A percentile compares a stretch with the other conserved stretches of the same genome.
phyloP scores from a whole-genome alignment of 768 basidiomycete species.

The Chalciporus piperatus region DNA sequence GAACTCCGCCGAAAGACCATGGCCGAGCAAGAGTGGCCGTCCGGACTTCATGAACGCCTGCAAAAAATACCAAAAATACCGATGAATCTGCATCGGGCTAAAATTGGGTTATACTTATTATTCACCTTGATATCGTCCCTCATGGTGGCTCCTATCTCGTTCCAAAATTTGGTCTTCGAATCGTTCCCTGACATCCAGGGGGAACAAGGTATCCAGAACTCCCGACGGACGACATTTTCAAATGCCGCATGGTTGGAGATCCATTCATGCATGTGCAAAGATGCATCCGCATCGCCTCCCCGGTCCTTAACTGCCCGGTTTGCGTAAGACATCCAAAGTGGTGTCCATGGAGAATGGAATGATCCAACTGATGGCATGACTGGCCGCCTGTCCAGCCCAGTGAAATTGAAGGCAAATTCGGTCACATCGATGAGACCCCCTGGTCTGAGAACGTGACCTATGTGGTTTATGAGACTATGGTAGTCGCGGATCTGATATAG shows the following conservation, averaged over 20 bases:
- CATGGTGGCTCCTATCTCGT: conserved; percentile 44
- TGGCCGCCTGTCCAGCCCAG: conserved; percentile 47
- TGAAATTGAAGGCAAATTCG: conserved; percentile 70
- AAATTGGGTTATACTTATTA: not conserved
- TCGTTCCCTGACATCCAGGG: conserved; percentile 40
- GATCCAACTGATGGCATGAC: conserved; percentile 42
- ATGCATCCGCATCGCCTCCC: conserved; percentile 65
- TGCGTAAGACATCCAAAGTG: conserved; percentile 61
- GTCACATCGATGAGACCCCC: conserved; percentile 63
- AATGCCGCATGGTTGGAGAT: conserved; percentile 51
- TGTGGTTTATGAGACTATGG: conserved; percentile 59
- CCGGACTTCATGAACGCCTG: conserved; percentile 66
- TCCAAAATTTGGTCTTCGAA: conserved; percentile 32
- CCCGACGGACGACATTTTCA: conserved; percentile 54
- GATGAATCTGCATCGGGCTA: not conserved
- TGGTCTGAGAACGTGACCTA: conserved; percentile 63
- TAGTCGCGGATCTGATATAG: conserved; percentile 64
- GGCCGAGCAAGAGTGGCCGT: conserved; percentile 64
- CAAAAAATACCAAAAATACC: not conserved
- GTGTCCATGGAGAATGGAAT: conserved; percentile 53
- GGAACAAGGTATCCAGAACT: conserved; percentile 63
- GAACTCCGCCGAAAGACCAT: conserved; percentile 52
- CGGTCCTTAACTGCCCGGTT: conserved; percentile 49
- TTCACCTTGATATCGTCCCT: conserved; percentile 58
- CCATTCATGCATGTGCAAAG: conserved; percentile 55